Evolutionary conservation across 495 filamentous ascomycete species (phyloP), one percentile per base, ranked within the genome.

Genomic region (Hamigera avellanea): DNA sequence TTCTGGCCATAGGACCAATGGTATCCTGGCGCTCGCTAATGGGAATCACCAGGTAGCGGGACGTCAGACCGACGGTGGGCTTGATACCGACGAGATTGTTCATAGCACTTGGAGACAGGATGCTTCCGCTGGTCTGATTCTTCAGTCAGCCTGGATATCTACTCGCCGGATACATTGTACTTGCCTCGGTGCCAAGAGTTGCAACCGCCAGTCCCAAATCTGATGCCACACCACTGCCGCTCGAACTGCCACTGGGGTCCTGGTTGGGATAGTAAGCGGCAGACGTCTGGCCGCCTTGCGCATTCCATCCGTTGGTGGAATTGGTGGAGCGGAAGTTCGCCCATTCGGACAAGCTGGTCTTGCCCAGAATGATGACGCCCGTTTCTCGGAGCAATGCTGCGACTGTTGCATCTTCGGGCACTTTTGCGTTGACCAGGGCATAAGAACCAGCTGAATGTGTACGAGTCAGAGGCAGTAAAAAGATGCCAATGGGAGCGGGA

Each of bases 21-120:
- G 76, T 81, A 44, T 83, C 80, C 49, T 77, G 75, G 42, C 67
- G 71, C 48, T 73, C 54, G 25, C 59, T 69, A 35, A 80, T 69
- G 13, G 79, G 79, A 17, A 83, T 71, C 13, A 80, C 75, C 14
- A 76, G 58, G 36, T 67, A 51, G 8, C 76, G 57, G 12, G 72
- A 76, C 7, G 75, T 81, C n/a, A 80, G 61, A 0, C 80, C 80
- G 8, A 81, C 76, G 0, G 78, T 80, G 8, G 80, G 79, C 53
- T 83, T 83, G 52, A 80, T 66, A 6, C 76, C 75, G 10, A 80
- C 59, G 39, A 75, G 70, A 17, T 57, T 49, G 41, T 70, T 80
- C 47, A 75, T 48, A 7, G 74, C 67, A 32, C 60, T 44, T 0
- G 65, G 59, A 40, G 75, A 73, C 17, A 76, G 43, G 26, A 78